These are phyloP conservation scores for Apiotrichum veenhuisii DNA, from an alignment of 1,284 basidiomycete species.

Conservation along the genomic window DNA sequence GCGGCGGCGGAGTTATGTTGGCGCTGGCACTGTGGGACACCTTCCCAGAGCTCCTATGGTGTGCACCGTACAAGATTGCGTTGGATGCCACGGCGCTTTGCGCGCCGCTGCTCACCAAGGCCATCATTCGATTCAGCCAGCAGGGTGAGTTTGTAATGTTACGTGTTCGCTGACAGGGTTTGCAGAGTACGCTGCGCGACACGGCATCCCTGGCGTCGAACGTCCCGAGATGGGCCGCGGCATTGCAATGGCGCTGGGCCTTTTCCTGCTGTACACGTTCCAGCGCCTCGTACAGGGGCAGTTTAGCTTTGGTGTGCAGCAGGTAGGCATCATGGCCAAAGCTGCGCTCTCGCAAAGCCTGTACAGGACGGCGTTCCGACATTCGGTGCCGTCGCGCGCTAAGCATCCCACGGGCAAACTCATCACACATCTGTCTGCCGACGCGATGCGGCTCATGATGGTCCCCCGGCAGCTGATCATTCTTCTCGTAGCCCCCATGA, in stretches of 20 bases:
- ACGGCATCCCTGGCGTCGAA: background rate
- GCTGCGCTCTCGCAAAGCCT: conserved; percentile 69
- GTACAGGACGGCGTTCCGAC: conserved; percentile 65
- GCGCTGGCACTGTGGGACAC: conserved; percentile 60
- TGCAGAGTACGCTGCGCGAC: background rate
- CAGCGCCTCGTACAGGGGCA: conserved; percentile 60
- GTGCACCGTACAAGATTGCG: conserved; percentile 53
- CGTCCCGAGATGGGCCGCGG: conserved; percentile 57
- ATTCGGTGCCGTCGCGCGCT: conserved; percentile 63
- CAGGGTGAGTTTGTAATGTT: conserved; percentile 41
- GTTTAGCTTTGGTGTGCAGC: conserved; percentile 74
- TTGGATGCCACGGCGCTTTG: conserved; percentile 57
- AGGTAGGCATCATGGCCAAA: conserved; percentile 64
- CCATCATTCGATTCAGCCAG: conserved; percentile 66
- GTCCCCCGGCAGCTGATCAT: conserved; percentile 56
- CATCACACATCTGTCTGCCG: conserved; percentile 68
- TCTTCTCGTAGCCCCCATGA: conserved; percentile 49
- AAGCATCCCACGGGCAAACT: conserved; percentile 64
- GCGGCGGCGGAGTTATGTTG: background rate
- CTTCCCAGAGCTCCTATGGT: conserved; percentile 67
- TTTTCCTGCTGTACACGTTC: conserved; percentile 62
- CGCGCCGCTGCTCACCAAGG: conserved; percentile 63
- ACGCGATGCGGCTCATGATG: conserved; percentile 55
- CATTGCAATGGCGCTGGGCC: conserved; percentile 51
- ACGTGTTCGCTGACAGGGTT: background rate